A percentile compares a stretch with the other conserved stretches of the same genome.
Conservation (phyloP, 2,329 filamentous ascomycete genomes). For the Eutypella sp. region DNA sequence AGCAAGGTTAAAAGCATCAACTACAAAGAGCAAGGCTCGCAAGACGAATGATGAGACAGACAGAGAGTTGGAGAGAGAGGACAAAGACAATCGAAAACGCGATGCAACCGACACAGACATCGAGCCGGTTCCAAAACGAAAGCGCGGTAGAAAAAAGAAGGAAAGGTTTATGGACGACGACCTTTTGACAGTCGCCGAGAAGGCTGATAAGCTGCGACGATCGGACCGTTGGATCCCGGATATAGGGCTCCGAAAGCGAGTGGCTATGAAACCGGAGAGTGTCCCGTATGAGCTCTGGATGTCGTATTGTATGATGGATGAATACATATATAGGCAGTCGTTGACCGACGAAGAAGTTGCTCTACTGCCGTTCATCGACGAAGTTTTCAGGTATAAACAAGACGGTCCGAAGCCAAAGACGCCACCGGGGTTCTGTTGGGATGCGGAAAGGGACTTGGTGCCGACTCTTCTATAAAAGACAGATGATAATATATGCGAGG, state of each 20-base stretch:
- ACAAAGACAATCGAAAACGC: no score
- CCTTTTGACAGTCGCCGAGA: slow-evolving; percentile 6
- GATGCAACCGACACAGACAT: no score
- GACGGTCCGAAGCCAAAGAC: slow-evolving; percentile 5
- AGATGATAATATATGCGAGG: background rate
- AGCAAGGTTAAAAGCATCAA: no score
- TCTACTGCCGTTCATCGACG: slow-evolving; percentile 13
- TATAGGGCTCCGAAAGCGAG: slow-evolving; percentile 10
- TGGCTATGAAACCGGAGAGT: slow-evolving; percentile 2
- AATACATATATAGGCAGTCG: slow-evolving; percentile 13
- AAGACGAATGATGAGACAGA: no score
- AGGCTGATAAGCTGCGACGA: slow-evolving; percentile 1
- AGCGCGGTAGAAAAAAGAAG: slow-evolving; percentile 3
- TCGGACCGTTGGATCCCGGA: slow-evolving; percentile 13
- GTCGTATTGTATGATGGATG: slow-evolving; percentile 13
- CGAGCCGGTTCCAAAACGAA: no score
- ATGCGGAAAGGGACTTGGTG: slow-evolving; percentile 1
- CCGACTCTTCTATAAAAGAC: background rate
- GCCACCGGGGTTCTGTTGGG: slow-evolving; percentile 11
- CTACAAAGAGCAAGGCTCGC: no score
- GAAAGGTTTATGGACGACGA: slow-evolving; percentile 14
- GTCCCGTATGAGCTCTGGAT: slow-evolving; percentile 13
- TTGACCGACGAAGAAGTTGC: slow-evolving; percentile 9
- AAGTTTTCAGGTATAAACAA: slow-evolving; percentile 9
- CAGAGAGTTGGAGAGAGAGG: no score